Evolutionary conservation across 345 rosid genomes (phyloP), one percentile per base, ranked within the genome.

Genomic region (Eucalyptus albens): DNA sequence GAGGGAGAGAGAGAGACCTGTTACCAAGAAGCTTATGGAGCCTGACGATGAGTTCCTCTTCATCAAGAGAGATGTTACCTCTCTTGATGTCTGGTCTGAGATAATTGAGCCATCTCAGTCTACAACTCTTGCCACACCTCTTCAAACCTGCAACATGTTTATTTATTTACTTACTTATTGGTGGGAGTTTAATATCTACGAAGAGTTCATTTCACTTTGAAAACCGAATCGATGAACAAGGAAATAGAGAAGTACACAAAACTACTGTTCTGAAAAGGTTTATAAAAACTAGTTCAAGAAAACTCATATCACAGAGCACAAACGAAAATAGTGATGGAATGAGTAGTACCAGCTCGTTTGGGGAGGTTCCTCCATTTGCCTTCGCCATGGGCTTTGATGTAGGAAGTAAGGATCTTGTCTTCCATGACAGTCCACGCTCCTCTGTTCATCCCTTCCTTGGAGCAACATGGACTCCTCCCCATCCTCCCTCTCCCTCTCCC

Each of bases 391-490:
- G 92, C 94, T 86, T 93, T 89, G 42, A 95, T 91, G 86, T 94
- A 95, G 44, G 93, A 89, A 2, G 89, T 55, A 6, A 95, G 94
- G 42, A 92, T 93, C 49, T 93, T 92, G 59, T 95, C 97, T 91
- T 95, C 97, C 15, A 89, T 49, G 87, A 93, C 94, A 49, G 96
- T 95, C 97, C 97, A 95, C 13, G 96, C 94, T 88, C 97, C 97
- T 92, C 92, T 91, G 91, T 95, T 95, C 27, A 94, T 90, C 72
- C 95, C 97, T 89, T 90, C 94, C 90, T 95, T 94, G 89, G 97
- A 93, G 94, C 96, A 94, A 88, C 95, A 95, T 55, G 97, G 97
- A 90, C 92, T 92, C 92, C 95, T 95, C 89, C 96, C 96, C 97
- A 95, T 95, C 37, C n/a, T 37, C 47, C 51, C n/a, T 37, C 87